Percentiles rank a stretch among this genome's conserved stretches.
Conservation (phyloP, 1,139 yeast genomes). For the Yamadazyma triangularis region DNA sequence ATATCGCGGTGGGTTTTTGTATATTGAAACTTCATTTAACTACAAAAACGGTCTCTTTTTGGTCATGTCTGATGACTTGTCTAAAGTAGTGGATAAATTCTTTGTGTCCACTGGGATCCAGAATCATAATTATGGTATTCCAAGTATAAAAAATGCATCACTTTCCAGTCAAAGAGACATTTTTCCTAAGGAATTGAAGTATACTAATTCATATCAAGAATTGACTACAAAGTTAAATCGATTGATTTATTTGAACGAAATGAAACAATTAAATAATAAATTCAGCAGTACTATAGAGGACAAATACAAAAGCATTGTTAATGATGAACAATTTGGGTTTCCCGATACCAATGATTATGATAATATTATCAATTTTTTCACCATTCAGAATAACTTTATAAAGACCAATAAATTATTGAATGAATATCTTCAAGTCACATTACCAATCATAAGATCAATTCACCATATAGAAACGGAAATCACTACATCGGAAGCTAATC, state of each 20-base stretch:
- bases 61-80: slow-evolving; percentile 10
- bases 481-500: slow-evolving; percentile 26
- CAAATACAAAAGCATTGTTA: slow-evolving; percentile 9
- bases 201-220: slow-evolving; percentile 16
- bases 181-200: slow-evolving; percentile 16
- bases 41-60: too few relatives aligned
- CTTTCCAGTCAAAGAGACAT: slow-evolving; percentile 1
- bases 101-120: slow-evolving; percentile 14
- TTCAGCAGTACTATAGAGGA: slow-evolving; percentile 12
- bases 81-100: slow-evolving; percentile 10
- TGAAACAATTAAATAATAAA: slow-evolving; percentile 14
- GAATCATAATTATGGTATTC: slow-evolving; percentile 27
- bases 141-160: slow-evolving; percentile 9
- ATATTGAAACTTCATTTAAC: too few relatives aligned
- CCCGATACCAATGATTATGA: slow-evolving; percentile 3
- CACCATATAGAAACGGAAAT: slow-evolving; percentile 25
- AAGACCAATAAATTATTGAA: slow-evolving; percentile 24
- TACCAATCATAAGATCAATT: slow-evolving; percentile 30
- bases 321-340: not conserved
- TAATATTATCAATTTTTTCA: slow-evolving; percentile 18
- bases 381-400: slow-evolving; percentile 17
- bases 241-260: slow-evolving; percentile 27
- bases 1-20: too few relatives aligned
- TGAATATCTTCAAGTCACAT: slow-evolving; percentile 20
- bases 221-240: slow-evolving; percentile 22